Percentiles rank a stretch among this genome's conserved stretches.
phyloP scores from a whole-genome alignment of 164 flowering plant species.

The Tetracentron sinense region DNA sequence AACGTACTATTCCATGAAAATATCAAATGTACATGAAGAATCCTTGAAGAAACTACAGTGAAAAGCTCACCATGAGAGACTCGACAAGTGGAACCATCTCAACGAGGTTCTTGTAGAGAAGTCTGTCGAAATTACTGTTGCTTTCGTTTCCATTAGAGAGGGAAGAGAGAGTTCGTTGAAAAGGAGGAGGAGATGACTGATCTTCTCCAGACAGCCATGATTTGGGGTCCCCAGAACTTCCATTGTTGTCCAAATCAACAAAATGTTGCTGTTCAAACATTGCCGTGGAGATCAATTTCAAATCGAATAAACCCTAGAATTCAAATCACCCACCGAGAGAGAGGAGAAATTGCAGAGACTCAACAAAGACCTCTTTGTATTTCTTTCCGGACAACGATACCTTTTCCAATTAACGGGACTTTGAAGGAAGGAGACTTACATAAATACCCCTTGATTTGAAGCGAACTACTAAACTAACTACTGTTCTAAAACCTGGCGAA shows the following conservation, averaged over 20 bases:
- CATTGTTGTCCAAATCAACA: constrained; percentile 37
- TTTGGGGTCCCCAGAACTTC: constrained; percentile 42
- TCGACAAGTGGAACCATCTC: constrained; percentile 90
- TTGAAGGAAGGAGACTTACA: no score
- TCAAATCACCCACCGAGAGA: no score
- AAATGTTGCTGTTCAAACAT: constrained; percentile 48
- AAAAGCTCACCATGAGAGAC: constrained; percentile 62
- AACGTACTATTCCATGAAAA: not conserved
- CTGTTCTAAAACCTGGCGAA: no score
- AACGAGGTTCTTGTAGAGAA: constrained; percentile 69
- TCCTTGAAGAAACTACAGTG: constrained; percentile 4
- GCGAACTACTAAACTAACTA: not conserved
- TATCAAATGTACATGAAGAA: not conserved
- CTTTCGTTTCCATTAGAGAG: constrained; percentile 25
- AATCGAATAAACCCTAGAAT: not conserved
- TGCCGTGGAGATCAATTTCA: not conserved
- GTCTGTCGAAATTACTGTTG: constrained; percentile 53
- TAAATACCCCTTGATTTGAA: not conserved
- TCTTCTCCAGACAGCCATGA: constrained; percentile 57
- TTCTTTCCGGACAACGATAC: not conserved
- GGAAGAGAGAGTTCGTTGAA: constrained; percentile 29
- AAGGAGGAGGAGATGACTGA: constrained; percentile 27
- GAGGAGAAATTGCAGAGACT: constrained; percentile 7
- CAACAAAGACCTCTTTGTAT: not conserved
- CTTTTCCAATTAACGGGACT: no score